Conservation (phyloP, 2,329 filamentous ascomycete species). For the Ceratocystis cubensis region DNA sequence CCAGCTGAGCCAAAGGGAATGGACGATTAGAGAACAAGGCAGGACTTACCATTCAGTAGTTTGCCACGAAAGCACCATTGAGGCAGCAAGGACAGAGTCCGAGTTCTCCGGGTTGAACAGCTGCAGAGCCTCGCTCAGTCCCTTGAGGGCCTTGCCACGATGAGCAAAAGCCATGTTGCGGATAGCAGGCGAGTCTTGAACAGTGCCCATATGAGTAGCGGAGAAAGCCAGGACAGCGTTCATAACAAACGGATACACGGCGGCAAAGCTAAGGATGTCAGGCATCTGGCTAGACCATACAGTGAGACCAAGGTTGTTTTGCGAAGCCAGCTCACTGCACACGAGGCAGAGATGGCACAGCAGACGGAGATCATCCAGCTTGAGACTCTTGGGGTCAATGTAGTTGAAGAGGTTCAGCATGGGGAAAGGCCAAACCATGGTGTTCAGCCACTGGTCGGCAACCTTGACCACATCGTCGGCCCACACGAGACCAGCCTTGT, state of each 20-base stretch:
- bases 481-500: slow-evolving; percentile 64
- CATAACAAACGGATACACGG: slow-evolving; percentile 81
- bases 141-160: slow-evolving; percentile 71
- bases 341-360: slow-evolving; percentile 84
- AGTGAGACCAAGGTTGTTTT: slow-evolving; percentile 71
- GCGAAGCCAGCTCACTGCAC: slow-evolving; percentile 65
- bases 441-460: slow-evolving; percentile 72
- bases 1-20: neutral
- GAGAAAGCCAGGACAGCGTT: slow-evolving; percentile 83
- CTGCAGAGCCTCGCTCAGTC: slow-evolving; percentile 75
- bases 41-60: slow-evolving; percentile 75
- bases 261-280: slow-evolving; percentile 71
- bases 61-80: slow-evolving; percentile 88
- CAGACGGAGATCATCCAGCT: slow-evolving; percentile 67
- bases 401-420: slow-evolving; percentile 65
- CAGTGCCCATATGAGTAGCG: slow-evolving; percentile 84
- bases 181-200: slow-evolving; percentile 73
- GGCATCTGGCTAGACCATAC: slow-evolving; percentile 80
- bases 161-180: slow-evolving; percentile 84
- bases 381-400: slow-evolving; percentile 59
- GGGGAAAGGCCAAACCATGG: slow-evolving; percentile 61
- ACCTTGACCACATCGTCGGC: slow-evolving; percentile 71
- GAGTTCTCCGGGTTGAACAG: slow-evolving; percentile 75
- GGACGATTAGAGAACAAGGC: neutral
- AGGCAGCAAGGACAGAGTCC: slow-evolving; percentile 83